phyloP scores from a whole-genome alignment of 208 protist genomes.

The Leishmania aethiopica region DNA sequence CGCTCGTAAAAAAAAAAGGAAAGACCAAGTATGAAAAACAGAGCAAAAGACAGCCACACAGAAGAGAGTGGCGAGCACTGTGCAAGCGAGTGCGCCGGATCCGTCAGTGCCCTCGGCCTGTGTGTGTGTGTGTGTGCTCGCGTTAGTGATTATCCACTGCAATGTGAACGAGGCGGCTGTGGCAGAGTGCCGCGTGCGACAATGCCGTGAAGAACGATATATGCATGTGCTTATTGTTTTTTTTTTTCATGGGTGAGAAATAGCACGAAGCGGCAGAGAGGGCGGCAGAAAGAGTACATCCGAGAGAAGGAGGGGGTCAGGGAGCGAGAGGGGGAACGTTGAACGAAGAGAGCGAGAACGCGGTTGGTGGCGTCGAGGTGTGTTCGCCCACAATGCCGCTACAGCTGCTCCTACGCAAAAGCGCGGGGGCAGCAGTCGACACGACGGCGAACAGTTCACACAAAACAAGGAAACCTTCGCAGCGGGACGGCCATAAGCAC shows the following conservation, averaged over 20 bases:
- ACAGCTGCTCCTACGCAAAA: background rate
- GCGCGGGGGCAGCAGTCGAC: background rate
- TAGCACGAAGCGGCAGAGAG: background rate
- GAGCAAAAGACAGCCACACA: background rate
- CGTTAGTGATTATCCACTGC: background rate
- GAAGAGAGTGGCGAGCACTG: background rate
- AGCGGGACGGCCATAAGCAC: no score
- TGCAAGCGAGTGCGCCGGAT: background rate
- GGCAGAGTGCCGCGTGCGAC: background rate
- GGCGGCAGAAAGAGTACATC: background rate
- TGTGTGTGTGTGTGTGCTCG: background rate
- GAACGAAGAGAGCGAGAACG: background rate
- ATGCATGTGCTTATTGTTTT: no score
- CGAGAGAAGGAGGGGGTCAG: background rate
- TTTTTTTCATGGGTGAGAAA: background rate
- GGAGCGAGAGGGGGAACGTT: background rate
- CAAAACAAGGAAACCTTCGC: conserved; percentile 20
- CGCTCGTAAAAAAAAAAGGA: background rate
- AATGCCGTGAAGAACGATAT: background rate
- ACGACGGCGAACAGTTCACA: background rate
- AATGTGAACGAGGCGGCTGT: background rate
- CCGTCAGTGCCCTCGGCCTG: background rate
- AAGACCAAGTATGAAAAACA: background rate
- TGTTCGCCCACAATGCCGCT: background rate
- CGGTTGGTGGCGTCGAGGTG: background rate